A percentile compares a stretch with the other conserved stretches of the same genome.
phyloP scores from a whole-genome alignment of 1,139 yeast species.

The Blastobotrys persicus region DNA sequence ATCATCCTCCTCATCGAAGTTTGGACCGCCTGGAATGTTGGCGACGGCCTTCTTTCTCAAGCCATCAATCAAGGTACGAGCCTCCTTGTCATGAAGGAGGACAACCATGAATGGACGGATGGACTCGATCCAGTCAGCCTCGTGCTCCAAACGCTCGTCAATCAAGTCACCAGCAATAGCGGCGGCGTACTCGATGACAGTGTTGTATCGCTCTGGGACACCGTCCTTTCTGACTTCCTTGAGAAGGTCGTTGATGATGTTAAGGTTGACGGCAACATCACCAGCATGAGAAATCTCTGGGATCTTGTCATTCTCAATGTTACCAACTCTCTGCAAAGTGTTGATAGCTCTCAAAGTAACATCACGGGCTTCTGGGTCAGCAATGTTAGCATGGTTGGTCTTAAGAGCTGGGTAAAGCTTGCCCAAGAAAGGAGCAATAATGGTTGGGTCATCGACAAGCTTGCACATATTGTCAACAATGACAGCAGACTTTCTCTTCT shows the following conservation, averaged over 20 bases:
- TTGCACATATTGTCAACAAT: constrained; percentile 99
- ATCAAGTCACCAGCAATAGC: constrained; percentile 98
- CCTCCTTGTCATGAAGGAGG: constrained; percentile 90
- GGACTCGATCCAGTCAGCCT: constrained; percentile 84
- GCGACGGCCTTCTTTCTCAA: constrained; percentile 95
- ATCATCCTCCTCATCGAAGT: constrained; percentile 98
- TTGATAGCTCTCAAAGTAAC: constrained; percentile 95
- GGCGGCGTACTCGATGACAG: constrained; percentile 79
- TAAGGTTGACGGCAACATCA: constrained; percentile 84
- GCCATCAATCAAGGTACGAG: constrained; percentile 87
- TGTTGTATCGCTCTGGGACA: constrained; percentile 54
- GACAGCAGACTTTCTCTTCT: constrained; percentile 99
- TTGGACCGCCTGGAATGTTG: constrained; percentile 95
- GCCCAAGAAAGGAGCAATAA: constrained; percentile 97
- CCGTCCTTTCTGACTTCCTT: constrained; percentile 65
- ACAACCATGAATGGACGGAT: constrained; percentile 93
- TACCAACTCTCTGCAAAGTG: constrained; percentile 99
- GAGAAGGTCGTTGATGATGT: constrained; percentile 72
- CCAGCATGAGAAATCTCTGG: constrained; percentile 99
- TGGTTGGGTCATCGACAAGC: constrained; percentile 99
- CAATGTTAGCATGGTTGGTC: constrained; percentile 90
- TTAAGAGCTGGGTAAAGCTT: constrained; percentile 94
- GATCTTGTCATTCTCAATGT: constrained; percentile 80
- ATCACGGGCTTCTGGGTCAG: constrained; percentile 99
- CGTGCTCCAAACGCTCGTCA: constrained; percentile 95